Base-by-base conservation (phyloP, 108 stramenopile genomes). In the Nitzschia sp. region DNA sequence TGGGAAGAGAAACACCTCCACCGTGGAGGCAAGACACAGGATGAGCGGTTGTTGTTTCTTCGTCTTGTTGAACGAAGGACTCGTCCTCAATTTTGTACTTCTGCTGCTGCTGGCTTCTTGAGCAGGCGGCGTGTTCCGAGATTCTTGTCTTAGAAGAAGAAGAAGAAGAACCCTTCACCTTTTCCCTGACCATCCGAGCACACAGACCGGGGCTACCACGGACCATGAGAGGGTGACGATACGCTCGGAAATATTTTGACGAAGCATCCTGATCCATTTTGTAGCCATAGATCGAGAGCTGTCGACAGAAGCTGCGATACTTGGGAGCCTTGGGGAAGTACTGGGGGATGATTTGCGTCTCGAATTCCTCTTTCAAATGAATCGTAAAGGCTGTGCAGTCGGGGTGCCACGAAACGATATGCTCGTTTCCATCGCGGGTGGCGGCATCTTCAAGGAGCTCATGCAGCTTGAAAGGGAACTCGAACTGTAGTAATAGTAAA, bases 261-360 rank as follows among this genome's bases (percentile, higher is more conserved):
- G 38, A 41, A 6, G 38, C 9, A 13, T 41, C 38, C 9, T 6
- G 6, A 13, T 9, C 38, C 6, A 41, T 35, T 23, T 72, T 66
- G 64, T 90, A 93, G 2, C 84, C 86, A 65, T 93, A 90, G n/a
- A n/a, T n/a, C n/a, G n/a, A n/a, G n/a, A n/a, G n/a, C n/a, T n/a
- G n/a, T n/a, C n/a, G 9, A 64, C 90, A 83, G 71, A 96, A 93
- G 44, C 82, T 82, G 23, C 85, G 77, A 72, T 84, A 87, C 58
- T 89, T 90, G 53, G 86, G 82, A 73, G 89, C 80, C 65, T 16
- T 79, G 26, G 53, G 46, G 56, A 93, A 95, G 66, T 96, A 96
- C 45, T 61, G 46, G 0, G 94, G 95, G 78, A 98, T 68, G 41
- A 95, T 60, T 11, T 82, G 48, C 2, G 82, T 75, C 9, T 80